A percentile compares a stretch with the other conserved stretches of the same genome.
These are phyloP conservation scores for Pulveroboletus sp. DNA, from an alignment of 768 basidiomycete species.

Conservation along the genomic window DNA sequence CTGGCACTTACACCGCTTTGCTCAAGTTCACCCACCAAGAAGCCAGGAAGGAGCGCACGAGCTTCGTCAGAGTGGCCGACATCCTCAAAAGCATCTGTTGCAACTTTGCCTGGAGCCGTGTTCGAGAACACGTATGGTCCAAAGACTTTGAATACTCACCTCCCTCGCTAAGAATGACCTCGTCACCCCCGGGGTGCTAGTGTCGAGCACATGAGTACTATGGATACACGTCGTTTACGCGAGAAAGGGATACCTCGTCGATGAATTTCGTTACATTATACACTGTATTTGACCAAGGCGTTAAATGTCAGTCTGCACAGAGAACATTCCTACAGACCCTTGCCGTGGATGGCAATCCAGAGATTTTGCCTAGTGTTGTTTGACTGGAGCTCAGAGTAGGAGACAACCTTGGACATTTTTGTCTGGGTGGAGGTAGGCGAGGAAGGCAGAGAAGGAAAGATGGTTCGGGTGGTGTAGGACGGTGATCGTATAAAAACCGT, in stretches of 20 bases:
- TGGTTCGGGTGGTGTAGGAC: slow-evolving; percentile 1
- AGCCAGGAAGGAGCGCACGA: slow-evolving; percentile 69
- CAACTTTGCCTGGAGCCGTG: slow-evolving; percentile 74
- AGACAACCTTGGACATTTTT: slow-evolving; percentile 50
- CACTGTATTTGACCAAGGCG: slow-evolving; percentile 44
- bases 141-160: slow-evolving; percentile 47
- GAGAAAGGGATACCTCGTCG: slow-evolving; percentile 66
- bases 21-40: slow-evolving; percentile 83
- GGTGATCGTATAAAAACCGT: slow-evolving; percentile 13
- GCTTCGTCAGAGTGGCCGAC: slow-evolving; percentile 99
- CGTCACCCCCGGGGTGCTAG: slow-evolving; percentile 97
- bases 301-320: slow-evolving; percentile 1
- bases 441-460: slow-evolving; percentile 5
- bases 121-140: neutral
- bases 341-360: slow-evolving; percentile 79
- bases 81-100: slow-evolving; percentile 98
- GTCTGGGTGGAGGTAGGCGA: slow-evolving; percentile 13
- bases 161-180: slow-evolving; percentile 90
- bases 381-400: slow-evolving; percentile 71
- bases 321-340: slow-evolving; percentile 47
- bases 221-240: neutral
- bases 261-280: slow-evolving; percentile 93
- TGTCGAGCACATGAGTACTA: slow-evolving; percentile 5
- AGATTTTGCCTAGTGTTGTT: slow-evolving; percentile 72
- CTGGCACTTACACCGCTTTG: slow-evolving; percentile 50